A percentile compares a stretch with the other conserved stretches of the same genome.
Evolutionary conservation across 306 rosid species (phyloP).

Genomic region (Casuarina cunninghamiana): DNA sequence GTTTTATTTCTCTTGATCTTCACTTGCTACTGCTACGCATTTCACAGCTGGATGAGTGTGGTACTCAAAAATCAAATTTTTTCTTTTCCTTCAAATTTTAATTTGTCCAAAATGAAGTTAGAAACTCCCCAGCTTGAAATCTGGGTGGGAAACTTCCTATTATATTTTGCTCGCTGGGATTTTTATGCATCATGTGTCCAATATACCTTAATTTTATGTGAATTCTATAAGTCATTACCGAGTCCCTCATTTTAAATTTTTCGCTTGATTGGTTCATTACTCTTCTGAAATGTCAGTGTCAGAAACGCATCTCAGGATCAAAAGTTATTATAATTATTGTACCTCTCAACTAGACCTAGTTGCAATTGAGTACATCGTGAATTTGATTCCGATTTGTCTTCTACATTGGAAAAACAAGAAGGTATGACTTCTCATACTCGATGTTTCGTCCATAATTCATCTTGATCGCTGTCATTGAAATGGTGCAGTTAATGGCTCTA

Average conservation of each 20-base stretch:
- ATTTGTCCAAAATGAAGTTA: not conserved
- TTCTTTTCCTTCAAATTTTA: not conserved
- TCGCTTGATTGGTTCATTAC: slow-evolving; percentile 38
- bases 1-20: not conserved
- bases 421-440: slow-evolving; percentile 9
- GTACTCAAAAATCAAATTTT: not conserved
- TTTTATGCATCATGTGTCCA: slow-evolving; percentile 30
- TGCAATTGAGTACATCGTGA: slow-evolving; percentile 16
- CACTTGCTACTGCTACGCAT: not conserved
- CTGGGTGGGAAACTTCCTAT: not conserved
- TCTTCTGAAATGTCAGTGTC: slow-evolving; percentile 44
- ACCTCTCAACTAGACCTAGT: slow-evolving; percentile 35
- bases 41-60: not conserved
- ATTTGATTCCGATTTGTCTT: slow-evolving; percentile 10
- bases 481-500: slow-evolving; percentile 57
- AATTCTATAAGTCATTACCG: slow-evolving; percentile 24
- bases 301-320: slow-evolving; percentile 35
- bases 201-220: slow-evolving; percentile 25
- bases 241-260: slow-evolving; percentile 32
- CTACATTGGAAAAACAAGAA: slow-evolving; percentile 27
- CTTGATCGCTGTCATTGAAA: slow-evolving; percentile 16
- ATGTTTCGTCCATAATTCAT: not conserved
- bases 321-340: slow-evolving; percentile 17
- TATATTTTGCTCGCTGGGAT: not conserved
- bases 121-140: not conserved